These are phyloP conservation scores for Sphaerulina musiva DNA, from an alignment of 2,329 filamentous ascomycete species.

Conservation along the genomic window DNA sequence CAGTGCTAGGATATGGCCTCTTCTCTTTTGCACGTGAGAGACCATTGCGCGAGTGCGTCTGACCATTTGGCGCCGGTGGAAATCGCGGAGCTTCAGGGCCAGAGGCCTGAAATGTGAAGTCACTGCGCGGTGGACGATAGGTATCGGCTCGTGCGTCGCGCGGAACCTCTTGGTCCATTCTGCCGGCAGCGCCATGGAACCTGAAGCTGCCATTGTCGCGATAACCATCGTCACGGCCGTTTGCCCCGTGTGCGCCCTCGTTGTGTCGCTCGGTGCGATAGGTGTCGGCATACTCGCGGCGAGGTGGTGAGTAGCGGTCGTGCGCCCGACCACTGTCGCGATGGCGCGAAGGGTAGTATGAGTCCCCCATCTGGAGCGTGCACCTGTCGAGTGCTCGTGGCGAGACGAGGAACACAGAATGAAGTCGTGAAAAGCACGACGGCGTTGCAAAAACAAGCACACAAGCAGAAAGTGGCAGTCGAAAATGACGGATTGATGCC, in stretches of 20 bases:
- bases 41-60: not conserved
- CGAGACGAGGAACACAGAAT: not conserved
- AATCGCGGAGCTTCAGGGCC: conserved; percentile 23
- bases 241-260: not conserved
- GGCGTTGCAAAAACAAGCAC: too few species aligned
- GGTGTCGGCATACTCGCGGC: conserved; percentile 6
- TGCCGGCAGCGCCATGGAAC: conserved; percentile 24
- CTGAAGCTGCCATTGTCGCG: conserved; percentile 14
- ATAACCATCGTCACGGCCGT: not conserved
- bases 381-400: not conserved
- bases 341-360: conserved; percentile 8
- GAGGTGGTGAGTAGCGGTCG: conserved; percentile 1
- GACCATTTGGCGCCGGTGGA: conserved; percentile 12
- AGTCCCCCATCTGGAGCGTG: conserved; percentile 8
- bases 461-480: too few species aligned
- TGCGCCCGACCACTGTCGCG: conserved; percentile 1
- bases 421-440: too few species aligned
- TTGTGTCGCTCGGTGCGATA: conserved; percentile 1
- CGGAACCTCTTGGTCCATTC: not conserved
- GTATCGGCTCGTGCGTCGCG: conserved; percentile 5
- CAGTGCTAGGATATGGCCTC: not conserved
- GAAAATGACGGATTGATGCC: too few species aligned
- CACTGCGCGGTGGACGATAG: conserved; percentile 16
- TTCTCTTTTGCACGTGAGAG: not conserved
- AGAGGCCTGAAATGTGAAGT: conserved; percentile 25